Conservation (phyloP, 306 rosid species). For the Fagus crenata region DNA sequence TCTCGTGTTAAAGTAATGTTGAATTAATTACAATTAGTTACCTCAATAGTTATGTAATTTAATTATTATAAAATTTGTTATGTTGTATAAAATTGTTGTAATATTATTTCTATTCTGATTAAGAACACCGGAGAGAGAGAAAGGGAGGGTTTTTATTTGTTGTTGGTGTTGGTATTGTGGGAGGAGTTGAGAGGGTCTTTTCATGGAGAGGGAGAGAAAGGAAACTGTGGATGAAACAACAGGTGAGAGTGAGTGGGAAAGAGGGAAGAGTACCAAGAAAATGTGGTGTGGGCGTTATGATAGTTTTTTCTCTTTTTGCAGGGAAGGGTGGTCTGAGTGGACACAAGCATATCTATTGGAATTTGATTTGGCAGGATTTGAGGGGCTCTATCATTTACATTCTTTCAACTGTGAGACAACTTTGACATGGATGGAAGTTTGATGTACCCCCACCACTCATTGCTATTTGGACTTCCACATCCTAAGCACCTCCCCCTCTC, state of each 20-base stretch:
- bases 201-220: slow-evolving; percentile 23
- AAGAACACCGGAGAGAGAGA: neutral
- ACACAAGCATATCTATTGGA: slow-evolving; percentile 37
- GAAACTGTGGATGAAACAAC: slow-evolving; percentile 35
- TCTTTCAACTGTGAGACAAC: slow-evolving; percentile 28
- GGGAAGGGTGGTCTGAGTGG: slow-evolving; percentile 35
- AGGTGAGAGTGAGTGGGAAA: slow-evolving; percentile 10
- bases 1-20: no score
- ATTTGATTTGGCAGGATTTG: slow-evolving; percentile 42
- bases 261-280: slow-evolving; percentile 16
- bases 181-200: slow-evolving; percentile 45
- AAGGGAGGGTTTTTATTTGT: slow-evolving; percentile 4
- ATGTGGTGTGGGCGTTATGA: slow-evolving; percentile 25
- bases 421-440: slow-evolving; percentile 47
- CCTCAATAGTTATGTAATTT: no score
- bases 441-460: slow-evolving; percentile 48
- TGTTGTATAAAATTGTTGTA: no score
- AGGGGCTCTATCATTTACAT: slow-evolving; percentile 20
- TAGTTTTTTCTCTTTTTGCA: slow-evolving; percentile 27
- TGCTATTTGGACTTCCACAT: slow-evolving; percentile 30
- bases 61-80: no score
- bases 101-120: neutral
- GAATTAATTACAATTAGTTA: no score
- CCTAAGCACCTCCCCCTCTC: neutral
- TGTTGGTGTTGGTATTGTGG: slow-evolving; percentile 36